Base-by-base conservation (phyloP, 2,329 filamentous ascomycete genomes). In the Botrytis porri region DNA sequence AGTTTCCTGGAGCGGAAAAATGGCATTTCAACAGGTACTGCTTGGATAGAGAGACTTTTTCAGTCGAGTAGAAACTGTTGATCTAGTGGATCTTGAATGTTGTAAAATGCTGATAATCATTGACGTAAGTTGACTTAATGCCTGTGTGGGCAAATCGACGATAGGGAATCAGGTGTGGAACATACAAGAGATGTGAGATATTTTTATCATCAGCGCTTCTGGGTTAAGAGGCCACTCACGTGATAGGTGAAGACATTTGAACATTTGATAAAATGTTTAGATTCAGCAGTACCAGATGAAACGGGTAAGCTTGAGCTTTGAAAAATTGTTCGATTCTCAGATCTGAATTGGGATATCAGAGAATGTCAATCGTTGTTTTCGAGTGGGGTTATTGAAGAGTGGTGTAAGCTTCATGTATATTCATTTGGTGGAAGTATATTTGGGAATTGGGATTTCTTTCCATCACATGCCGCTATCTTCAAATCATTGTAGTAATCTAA, bases 401-500 rank as follows among this genome's bases (percentile, higher is more conserved):
- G 48, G 2, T 51, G 20, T 48, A 10, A 25, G 20, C 3, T 48
- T 48, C 20, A 14, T 9, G 10, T 6, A 6, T 25, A 51, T 14
- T n/a, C 0, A 25, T 51, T n/a, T 6, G 1, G 4, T n/a, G 1
- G 10, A 41, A 14, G 12, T 3, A 3, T 14, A 41, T 41, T 14
- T 41, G 12, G 1, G 10, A 5, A 51, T n/a, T 6, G 0, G 22
- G 10, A 14, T 16, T 29, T 3, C 51, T 12, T 3, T 29, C n/a
- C 51, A 29, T 57, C n/a, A 18, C n/a, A 57, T 18, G 7, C n/a
- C 25, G 3, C 2, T 2, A 54, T 16, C 2, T 54, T n/a, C 3
- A 8, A 3, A 14, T n/a, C 0, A 0, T n/a, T 16, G 12, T 8
- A 29, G 3, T n/a, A 57, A 9, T 29, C 3, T 4, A 29, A 29